Evolutionary conservation across 257 asterid genomes (phyloP).

Genomic region (Solanum pennellii): DNA sequence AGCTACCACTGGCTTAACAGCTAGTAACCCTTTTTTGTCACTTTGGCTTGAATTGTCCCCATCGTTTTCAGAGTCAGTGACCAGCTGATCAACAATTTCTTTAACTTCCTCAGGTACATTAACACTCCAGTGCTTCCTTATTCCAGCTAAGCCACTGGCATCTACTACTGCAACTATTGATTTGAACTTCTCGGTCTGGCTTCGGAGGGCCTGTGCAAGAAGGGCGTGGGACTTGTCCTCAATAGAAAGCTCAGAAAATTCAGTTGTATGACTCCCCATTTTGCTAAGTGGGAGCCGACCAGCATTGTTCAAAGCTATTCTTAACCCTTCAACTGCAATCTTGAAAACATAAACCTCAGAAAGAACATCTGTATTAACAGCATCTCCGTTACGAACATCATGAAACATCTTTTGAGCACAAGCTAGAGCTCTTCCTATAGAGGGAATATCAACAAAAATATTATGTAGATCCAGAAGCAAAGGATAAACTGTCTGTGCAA

Average conservation of each 20-base stretch:
- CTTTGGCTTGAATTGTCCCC: constrained; percentile 11
- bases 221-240: constrained; percentile 76
- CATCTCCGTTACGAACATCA: constrained; percentile 61
- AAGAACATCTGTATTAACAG: constrained; percentile 37
- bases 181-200: constrained; percentile 53
- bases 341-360: constrained; percentile 68
- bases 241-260: constrained; percentile 50
- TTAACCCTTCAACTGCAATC: constrained; percentile 76
- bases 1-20: constrained; percentile 74
- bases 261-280: constrained; percentile 1
- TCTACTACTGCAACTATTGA: constrained; percentile 82
- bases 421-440: constrained; percentile 59
- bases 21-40: constrained; percentile 35
- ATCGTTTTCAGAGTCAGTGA: constrained; percentile 26
- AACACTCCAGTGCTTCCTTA: constrained; percentile 74
- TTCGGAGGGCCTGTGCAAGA: constrained; percentile 67
- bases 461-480: constrained; percentile 68
- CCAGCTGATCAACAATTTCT: constrained; percentile 50
- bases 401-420: constrained; percentile 70
- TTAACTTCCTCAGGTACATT: constrained; percentile 50
- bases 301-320: constrained; percentile 74
- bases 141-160: constrained; percentile 64
- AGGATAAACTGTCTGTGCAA: constrained; percentile 60
- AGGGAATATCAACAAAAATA: constrained; percentile 54
- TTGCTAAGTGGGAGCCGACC: constrained; percentile 41